Percentiles rank a stretch among this genome's conserved stretches.
Evolutionary conservation across 2,329 filamentous ascomycete species (phyloP).

Genomic region (Escovopsis sp.): DNA sequence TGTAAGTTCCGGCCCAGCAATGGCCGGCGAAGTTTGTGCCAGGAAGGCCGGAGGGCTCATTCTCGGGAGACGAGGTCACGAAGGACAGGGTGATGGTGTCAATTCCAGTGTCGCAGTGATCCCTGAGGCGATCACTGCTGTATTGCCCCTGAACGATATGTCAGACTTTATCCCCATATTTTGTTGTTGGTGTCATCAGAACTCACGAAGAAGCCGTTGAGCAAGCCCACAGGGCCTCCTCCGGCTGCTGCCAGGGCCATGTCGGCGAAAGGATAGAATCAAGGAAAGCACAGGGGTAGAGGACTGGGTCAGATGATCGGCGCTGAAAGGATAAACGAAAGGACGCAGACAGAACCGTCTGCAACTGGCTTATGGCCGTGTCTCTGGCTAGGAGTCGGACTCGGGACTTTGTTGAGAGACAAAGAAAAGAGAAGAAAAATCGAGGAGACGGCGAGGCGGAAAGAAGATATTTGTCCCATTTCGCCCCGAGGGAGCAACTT

Average conservation of each 20-base stretch:
- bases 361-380: constrained; percentile 17
- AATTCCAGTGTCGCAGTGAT: constrained; percentile 22
- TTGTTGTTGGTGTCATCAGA: neutral
- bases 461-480: constrained; percentile 4
- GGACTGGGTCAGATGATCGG: constrained; percentile 17
- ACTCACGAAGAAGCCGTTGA: constrained; percentile 27
- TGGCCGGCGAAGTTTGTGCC: constrained; percentile 25
- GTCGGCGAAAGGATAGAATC: constrained; percentile 4
- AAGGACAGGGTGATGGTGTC: constrained; percentile 24
- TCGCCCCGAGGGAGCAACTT: neutral
- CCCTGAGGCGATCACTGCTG: constrained; percentile 15
- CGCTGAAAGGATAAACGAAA: constrained; percentile 21
- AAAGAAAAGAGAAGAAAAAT: constrained; percentile 20
- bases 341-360: constrained; percentile 23
- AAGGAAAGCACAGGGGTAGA: constrained; percentile 21
- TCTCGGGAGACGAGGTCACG: constrained; percentile 22
- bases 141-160: constrained; percentile 18
- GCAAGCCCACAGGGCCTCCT: constrained; percentile 12
- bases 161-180: neutral
- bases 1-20: constrained; percentile 17
- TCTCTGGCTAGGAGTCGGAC: constrained; percentile 11
- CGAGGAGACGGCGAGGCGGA: constrained; percentile 4
- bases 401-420: neutral
- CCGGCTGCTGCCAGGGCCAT: constrained; percentile 13
- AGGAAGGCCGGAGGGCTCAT: constrained; percentile 19